These are phyloP conservation scores for Isoetes taiwanensis DNA, from an alignment of 75 land plant genomes.

Conservation along the genomic window DNA sequence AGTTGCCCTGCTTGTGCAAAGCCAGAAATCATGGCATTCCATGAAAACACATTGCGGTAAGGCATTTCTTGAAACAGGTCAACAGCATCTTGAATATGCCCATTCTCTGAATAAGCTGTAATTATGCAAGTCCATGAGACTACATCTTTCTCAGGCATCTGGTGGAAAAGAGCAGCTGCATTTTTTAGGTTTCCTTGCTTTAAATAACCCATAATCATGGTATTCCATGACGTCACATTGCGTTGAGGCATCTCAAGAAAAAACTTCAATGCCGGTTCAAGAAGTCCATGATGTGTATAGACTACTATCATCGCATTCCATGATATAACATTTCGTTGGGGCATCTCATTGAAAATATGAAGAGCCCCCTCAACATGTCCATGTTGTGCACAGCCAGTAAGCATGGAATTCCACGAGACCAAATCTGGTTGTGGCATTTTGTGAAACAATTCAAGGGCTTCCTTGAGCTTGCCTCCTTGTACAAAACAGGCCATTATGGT, in stretches of 20 bases:
- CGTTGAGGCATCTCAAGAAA: neutral
- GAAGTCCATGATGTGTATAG: neutral
- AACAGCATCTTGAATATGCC: neutral
- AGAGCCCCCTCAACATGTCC: neutral
- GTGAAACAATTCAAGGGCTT: neutral
- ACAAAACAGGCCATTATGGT: neutral
- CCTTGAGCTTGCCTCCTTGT: neutral
- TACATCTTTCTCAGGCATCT: neutral
- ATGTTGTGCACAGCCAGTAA: neutral
- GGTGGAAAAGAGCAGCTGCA: neutral
- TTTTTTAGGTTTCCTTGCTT: neutral
- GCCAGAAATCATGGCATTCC: neutral
- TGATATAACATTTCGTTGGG: neutral
- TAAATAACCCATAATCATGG: neutral
- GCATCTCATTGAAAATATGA: neutral
- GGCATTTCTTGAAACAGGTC: neutral
- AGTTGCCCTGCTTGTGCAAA: neutral
- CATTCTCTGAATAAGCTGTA: neutral
- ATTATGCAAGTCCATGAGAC: neutral
- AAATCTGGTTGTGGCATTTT: neutral
- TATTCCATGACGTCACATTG: conserved; percentile 5
- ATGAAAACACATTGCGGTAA: neutral
- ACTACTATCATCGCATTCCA: neutral
- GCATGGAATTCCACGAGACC: neutral
- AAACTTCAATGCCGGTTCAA: neutral